These are phyloP conservation scores for Mrakia blollopis DNA, from an alignment of 768 basidiomycete genomes.

Conservation along the genomic window DNA sequence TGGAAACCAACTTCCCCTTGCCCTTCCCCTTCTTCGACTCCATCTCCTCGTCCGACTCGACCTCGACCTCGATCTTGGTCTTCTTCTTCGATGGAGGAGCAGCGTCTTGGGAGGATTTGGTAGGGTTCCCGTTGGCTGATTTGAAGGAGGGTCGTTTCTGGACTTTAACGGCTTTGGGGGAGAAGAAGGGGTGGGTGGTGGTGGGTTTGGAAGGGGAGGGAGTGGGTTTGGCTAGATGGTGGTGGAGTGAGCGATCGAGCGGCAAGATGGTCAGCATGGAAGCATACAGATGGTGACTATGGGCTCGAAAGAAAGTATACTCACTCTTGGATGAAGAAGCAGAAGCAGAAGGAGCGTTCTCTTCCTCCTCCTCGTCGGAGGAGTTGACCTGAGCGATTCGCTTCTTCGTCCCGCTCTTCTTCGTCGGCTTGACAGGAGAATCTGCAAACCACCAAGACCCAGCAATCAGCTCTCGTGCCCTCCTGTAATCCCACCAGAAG, in stretches of 20 bases:
- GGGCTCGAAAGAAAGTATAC: background rate
- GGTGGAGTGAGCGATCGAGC: background rate
- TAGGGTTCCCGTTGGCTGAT: background rate
- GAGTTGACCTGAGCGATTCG: background rate
- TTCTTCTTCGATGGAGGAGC: background rate
- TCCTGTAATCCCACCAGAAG: background rate
- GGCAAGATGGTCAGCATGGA: background rate
- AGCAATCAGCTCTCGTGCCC: background rate
- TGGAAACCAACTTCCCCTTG: constrained; percentile 7
- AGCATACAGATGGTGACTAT: background rate
- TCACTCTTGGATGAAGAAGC: background rate
- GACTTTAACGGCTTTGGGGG: background rate
- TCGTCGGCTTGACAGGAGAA: background rate
- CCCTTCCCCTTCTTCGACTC: background rate
- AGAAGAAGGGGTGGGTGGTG: background rate
- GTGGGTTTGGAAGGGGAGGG: background rate
- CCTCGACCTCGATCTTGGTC: background rate
- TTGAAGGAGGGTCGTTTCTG: background rate
- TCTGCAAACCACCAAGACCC: too few species aligned
- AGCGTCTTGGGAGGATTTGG: background rate
- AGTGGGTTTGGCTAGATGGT: background rate
- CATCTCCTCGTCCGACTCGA: background rate
- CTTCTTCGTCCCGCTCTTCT: background rate
- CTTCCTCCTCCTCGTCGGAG: constrained; percentile 6
- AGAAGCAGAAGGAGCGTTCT: background rate